Percentiles rank a stretch among this genome's conserved stretches.
These are phyloP conservation scores for Alternaria alternata DNA, from an alignment of 2,329 filamentous ascomycete genomes.

Conservation along the genomic window DNA sequence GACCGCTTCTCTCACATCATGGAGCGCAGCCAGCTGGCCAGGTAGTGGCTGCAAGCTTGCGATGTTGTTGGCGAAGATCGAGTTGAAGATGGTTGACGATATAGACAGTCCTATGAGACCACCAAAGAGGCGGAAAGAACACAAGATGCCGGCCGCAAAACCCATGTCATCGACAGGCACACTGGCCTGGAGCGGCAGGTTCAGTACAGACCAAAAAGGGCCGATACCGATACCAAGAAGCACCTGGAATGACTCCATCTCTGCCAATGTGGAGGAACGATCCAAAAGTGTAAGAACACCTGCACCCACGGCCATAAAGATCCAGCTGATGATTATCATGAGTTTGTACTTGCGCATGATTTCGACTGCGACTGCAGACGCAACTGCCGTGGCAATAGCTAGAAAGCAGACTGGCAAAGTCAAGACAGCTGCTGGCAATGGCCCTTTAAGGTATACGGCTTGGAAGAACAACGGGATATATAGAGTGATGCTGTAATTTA, in stretches of 20 bases:
- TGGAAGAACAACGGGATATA: constrained; percentile 51
- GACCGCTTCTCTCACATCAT: constrained; percentile 10
- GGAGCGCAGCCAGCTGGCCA: constrained; percentile 1
- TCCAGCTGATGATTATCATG: constrained; percentile 68
- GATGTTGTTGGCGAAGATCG: neutral
- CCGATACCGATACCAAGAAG: constrained; percentile 22
- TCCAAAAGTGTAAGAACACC: constrained; percentile 59
- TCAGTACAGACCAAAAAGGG: constrained; percentile 8
- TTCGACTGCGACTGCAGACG: constrained; percentile 6
- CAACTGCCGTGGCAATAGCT: constrained; percentile 52
- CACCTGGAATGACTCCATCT: constrained; percentile 11
- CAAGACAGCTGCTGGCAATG: constrained; percentile 45
- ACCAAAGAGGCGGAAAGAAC: constrained; percentile 50
- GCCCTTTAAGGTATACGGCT: constrained; percentile 44
- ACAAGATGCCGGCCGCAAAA: constrained; percentile 45
- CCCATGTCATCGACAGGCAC: constrained; percentile 49
- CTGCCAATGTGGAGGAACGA: neutral
- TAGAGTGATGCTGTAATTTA: constrained; percentile 49
- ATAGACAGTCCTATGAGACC: constrained; percentile 50
- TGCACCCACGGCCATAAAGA: constrained; percentile 62
- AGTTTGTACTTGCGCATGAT: constrained; percentile 66
- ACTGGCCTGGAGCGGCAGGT: constrained; percentile 47
- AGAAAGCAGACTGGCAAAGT: constrained; percentile 46
- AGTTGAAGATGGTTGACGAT: constrained; percentile 46
- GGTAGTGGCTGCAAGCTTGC: constrained; percentile 1